These are phyloP conservation scores for Pythium scleroteichum DNA, from an alignment of 352 stramenopile genomes.

Conservation along the genomic window DNA sequence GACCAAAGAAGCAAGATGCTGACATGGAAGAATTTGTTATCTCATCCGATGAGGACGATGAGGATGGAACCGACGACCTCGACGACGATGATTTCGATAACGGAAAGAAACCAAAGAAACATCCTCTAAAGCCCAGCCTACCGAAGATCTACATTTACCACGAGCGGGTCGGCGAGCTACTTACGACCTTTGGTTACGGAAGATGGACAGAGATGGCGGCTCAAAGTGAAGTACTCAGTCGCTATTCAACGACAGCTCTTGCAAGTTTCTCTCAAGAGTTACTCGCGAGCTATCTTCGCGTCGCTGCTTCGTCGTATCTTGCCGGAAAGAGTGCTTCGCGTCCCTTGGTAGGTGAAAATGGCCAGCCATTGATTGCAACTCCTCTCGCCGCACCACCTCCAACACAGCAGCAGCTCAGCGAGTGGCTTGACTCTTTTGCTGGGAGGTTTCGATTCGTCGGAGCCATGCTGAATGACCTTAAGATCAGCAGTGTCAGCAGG, in stretches of 20 bases:
- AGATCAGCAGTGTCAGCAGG: slow-evolving; percentile 23
- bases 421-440: slow-evolving; percentile 40
- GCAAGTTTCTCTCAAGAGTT: slow-evolving; percentile 48
- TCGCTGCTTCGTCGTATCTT: slow-evolving; percentile 27
- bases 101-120: slow-evolving; percentile 37
- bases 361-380: neutral
- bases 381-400: slow-evolving; percentile 3
- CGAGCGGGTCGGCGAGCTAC: slow-evolving; percentile 45
- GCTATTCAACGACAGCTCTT: slow-evolving; percentile 49
- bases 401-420: slow-evolving; percentile 30
- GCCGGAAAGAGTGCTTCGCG: slow-evolving; percentile 3
- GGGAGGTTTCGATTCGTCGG: slow-evolving; percentile 47
- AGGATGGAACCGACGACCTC: slow-evolving; percentile 48
- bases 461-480: slow-evolving; percentile 51
- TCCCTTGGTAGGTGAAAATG: neutral
- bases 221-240: slow-evolving; percentile 29
- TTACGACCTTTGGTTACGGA: slow-evolving; percentile 79
- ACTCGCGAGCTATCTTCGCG: slow-evolving; percentile 50
- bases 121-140: slow-evolving; percentile 1
- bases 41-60: slow-evolving; percentile 60
- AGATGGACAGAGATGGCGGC: slow-evolving; percentile 77
- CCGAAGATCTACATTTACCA: slow-evolving; percentile 42
- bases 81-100: slow-evolving; percentile 52
- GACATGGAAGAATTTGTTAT: slow-evolving; percentile 79
- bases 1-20: slow-evolving; percentile 35